A percentile compares a stretch with the other conserved stretches of the same genome.
Conservation (phyloP, 1,139 yeast genomes). For the Sugiyamaella castrensis region DNA sequence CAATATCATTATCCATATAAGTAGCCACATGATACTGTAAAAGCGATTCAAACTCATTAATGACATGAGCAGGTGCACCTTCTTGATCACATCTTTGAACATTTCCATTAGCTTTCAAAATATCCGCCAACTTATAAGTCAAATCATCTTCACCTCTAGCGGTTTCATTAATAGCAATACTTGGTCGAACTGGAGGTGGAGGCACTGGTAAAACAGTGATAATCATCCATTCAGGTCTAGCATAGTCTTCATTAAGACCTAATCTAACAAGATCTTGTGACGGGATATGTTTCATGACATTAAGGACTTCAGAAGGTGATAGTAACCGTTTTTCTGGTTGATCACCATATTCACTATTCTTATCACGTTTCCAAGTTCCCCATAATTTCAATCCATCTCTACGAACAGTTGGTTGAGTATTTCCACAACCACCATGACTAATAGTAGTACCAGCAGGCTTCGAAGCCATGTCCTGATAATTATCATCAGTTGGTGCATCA, state of each 20-base stretch:
- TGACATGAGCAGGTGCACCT: constrained; percentile 98
- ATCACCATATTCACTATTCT: constrained; percentile 71
- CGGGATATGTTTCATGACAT: constrained; percentile 87
- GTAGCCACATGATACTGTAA: constrained; percentile 99
- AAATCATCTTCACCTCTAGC: constrained; percentile 99
- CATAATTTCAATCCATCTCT: constrained; percentile 92
- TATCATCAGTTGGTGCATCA: constrained; percentile 62
- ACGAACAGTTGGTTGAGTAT: constrained; percentile 92
- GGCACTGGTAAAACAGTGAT: constrained; percentile 98
- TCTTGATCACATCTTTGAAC: constrained; percentile 96
- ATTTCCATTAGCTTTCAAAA: constrained; percentile 90
- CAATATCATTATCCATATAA: constrained; percentile 98
- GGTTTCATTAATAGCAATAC: constrained; percentile 97
- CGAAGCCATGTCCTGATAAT: constrained; percentile 28
- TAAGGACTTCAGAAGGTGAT: constrained; percentile 83
- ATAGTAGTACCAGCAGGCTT: constrained; percentile 37
- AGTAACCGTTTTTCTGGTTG: constrained; percentile 91
- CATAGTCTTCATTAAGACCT: constrained; percentile 93
- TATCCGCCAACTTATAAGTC: constrained; percentile 96
- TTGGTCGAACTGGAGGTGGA: constrained; percentile 99
- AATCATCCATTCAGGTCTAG: constrained; percentile 98
- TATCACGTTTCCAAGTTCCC: constrained; percentile 97
- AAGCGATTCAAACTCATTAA: constrained; percentile 92
- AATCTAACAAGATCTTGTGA: constrained; percentile 75
- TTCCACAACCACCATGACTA: constrained; percentile 97